phyloP scores from a whole-genome alignment of 768 basidiomycete species.

The Clavaria fumosa region DNA sequence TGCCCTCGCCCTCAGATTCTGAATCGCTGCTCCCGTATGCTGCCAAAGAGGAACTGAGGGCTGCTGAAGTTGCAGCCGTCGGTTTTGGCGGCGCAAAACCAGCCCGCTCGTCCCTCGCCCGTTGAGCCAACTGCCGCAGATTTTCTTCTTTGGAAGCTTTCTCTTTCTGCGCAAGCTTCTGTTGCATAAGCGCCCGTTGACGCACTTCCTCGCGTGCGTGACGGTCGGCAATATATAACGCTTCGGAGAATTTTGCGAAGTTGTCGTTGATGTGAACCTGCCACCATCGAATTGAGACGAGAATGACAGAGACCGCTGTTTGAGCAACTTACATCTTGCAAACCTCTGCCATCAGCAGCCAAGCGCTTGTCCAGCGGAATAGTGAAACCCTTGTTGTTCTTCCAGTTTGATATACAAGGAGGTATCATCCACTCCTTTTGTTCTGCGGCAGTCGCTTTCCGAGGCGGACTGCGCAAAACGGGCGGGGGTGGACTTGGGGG shows the following conservation, averaged over 20 bases:
- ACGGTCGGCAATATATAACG: constrained; percentile 87
- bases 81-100: constrained; percentile 55
- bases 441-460: constrained; percentile 91
- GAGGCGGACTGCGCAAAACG: constrained; percentile 85
- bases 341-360: constrained; percentile 93
- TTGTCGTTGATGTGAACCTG: constrained; percentile 98
- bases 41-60: constrained; percentile 61
- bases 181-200: constrained; percentile 94
- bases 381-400: constrained; percentile 99
- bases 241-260: constrained; percentile 97
- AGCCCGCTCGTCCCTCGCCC: constrained; percentile 85
- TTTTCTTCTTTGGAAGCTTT: constrained; percentile 96
- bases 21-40: constrained; percentile 69
- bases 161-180: constrained; percentile 96
- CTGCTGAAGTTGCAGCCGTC: constrained; percentile 49
- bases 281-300: not conserved
- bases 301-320: constrained; percentile 1
- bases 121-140: constrained; percentile 83
- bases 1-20: constrained; percentile 26
- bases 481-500: constrained; percentile 95
- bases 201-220: constrained; percentile 97
- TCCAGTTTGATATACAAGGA: constrained; percentile 99
- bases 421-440: constrained; percentile 99
- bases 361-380: constrained; percentile 96
- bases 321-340: constrained; percentile 74